Base-by-base conservation (phyloP, 768 basidiomycete genomes). In the Naganishia vishniacii region DNA sequence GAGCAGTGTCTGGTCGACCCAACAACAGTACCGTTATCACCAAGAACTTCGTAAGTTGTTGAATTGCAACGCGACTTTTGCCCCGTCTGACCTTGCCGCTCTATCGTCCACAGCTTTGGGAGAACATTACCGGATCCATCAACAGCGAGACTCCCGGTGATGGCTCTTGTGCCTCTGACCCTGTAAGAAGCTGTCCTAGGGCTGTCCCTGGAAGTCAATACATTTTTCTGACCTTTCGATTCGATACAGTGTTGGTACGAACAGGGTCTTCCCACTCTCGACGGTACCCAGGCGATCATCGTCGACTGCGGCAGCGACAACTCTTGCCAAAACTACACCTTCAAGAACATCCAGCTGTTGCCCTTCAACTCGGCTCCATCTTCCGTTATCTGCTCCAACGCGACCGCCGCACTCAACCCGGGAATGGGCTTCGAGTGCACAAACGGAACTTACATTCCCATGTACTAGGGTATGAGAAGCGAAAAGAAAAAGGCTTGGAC, bases 41-140 rank as follows among this genome's bases (percentile, higher is more conserved):
- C 40, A 61, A 72, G 18, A 65, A 62, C 46, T 64, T 72, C 84
- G 86, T 88, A 66, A 62, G 84, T 79, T 8, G 49, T 15, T 44
- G 2, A 41, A 18, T 23, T n/a, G 23, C 23, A 23, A 25, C n/a
- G 11, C 40, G 25, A 45, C 13, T 11, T 65, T 40, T 28, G 1
- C 23, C 31, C 7, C 31, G 46, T 65, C 41, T 66, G 41, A 29
- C 37, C 63, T 26, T 41, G 29, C 28, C n/a, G 1, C 31, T 37
- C 6, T 32, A 1, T 18, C 7, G n/a, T 37, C 18, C 23, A 13
- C 12, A 56, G 53, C 53, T 34, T 53, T 63, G 62, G 61, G 61
- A 63, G 32, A 65, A 69, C 51, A 69, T 67, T 62, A 66, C 65
- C 15, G 70, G 68, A 23, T 65, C 67, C 28, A 62, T 66, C 32